phyloP scores from a whole-genome alignment of 2,329 filamentous ascomycete genomes.

The Rugonectria rugulosa region DNA sequence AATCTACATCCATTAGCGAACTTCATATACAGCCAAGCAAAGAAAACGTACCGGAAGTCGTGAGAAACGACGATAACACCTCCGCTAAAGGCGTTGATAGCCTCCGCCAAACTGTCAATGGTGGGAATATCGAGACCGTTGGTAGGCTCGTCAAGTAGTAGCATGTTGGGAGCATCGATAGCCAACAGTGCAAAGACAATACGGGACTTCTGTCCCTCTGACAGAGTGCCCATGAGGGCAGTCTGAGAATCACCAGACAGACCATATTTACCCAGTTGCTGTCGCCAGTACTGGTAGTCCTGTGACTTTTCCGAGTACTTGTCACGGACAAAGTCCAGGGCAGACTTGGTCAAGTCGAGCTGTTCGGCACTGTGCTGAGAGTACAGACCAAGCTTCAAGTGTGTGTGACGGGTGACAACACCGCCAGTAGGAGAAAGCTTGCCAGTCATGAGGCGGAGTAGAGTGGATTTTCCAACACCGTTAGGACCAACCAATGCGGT shows the following conservation, averaged over 20 bases:
- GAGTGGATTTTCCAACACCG: conserved; percentile 98
- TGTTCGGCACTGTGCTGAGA: conserved; percentile 98
- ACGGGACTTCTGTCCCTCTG: conserved; percentile 96
- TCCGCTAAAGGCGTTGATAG: conserved; percentile 94
- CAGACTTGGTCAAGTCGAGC: conserved; percentile 96
- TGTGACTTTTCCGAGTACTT: conserved; percentile 90
- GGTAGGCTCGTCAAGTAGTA: conserved; percentile 96
- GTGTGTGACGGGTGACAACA: conserved; percentile 88
- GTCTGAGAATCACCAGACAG: conserved; percentile 94
- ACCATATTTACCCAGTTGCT: conserved; percentile 95
- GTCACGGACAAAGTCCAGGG: conserved; percentile 96
- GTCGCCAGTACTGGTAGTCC: conserved; percentile 99
- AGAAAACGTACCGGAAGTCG: conserved; percentile 85
- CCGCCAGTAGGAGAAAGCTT: conserved; percentile 87
- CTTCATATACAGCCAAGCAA: neutral
- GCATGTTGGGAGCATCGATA: conserved; percentile 97
- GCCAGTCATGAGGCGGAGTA: conserved; percentile 95
- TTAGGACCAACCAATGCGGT: conserved; percentile 97
- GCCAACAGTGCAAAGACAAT: conserved; percentile 97
- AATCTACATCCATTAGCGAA: conserved; percentile 64
- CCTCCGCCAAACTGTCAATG: conserved; percentile 96
- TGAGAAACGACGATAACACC: conserved; percentile 98
- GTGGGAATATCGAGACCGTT: conserved; percentile 99
- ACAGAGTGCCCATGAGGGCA: conserved; percentile 95
- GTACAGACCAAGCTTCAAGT: conserved; percentile 98